Percentiles rank a stretch among this genome's conserved stretches.
These are phyloP conservation scores for Pseudocercospora eumusae DNA, from an alignment of 2,329 filamentous ascomycete species.

Conservation along the genomic window DNA sequence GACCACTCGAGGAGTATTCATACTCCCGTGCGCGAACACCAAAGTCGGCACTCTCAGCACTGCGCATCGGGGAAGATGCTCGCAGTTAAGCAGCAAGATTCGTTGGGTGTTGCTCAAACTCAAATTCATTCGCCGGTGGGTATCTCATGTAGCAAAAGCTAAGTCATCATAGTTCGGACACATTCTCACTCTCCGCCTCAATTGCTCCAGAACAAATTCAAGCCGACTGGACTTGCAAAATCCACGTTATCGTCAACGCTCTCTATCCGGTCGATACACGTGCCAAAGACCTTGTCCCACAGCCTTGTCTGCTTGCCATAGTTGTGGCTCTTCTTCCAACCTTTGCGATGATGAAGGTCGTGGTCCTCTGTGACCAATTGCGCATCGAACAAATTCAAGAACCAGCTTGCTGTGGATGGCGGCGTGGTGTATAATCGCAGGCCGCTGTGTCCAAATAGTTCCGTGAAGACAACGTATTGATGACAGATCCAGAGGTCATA, in stretches of 20 bases:
- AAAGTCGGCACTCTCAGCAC: no score
- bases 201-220: no score
- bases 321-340: conserved; percentile 44
- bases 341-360: conserved; percentile 45
- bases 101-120: no score
- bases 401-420: conserved; percentile 41
- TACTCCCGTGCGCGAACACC: no score
- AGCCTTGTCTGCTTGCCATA: conserved; percentile 45
- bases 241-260: conserved; percentile 22
- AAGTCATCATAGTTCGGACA: no score
- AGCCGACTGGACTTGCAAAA: not conserved
- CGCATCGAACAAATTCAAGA: conserved; percentile 40
- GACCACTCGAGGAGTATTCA: no score
- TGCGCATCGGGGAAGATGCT: no score
- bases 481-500: conserved; percentile 53
- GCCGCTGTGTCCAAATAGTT: conserved; percentile 45
- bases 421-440: conserved; percentile 43
- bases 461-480: conserved; percentile 47
- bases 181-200: no score
- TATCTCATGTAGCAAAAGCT: no score
- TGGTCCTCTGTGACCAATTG: conserved; percentile 50
- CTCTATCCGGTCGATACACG: conserved; percentile 41
- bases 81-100: no score
- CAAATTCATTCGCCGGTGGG: no score
- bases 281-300: conserved; percentile 42